A percentile compares a stretch with the other conserved stretches of the same genome.
These are phyloP conservation scores for sunflower (Helianthus annuus) DNA, from an alignment of 129 eudicot genomes.

Conservation along the genomic window HanXRQr2.0-SUNRISE NC_035441.2:57726395-57726894, in stretches of 20 bases:
- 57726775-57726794: no score
- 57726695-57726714: no score
- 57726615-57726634: constrained; percentile 32
- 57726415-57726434: no score
- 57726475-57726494: constrained; percentile 33
- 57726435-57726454: neutral
- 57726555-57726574: neutral
- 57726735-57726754: no score
- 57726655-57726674: constrained; percentile 48
- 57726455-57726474: neutral
- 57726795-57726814: no score
- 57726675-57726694: constrained; percentile 69
- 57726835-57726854: no score
- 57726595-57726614: neutral
- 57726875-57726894: no score
- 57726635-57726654: constrained; percentile 14
- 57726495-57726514: constrained; percentile 30
- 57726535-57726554: constrained; percentile 37
- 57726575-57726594: no score
- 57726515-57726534: constrained; percentile 32
- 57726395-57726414: no score
- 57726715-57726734: constrained; percentile 8
- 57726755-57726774: no score
- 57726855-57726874: no score
- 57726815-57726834: no score